Evolutionary conservation across 2,329 filamentous ascomycete species (phyloP).

Genomic region (Endocalyx cinctus): DNA sequence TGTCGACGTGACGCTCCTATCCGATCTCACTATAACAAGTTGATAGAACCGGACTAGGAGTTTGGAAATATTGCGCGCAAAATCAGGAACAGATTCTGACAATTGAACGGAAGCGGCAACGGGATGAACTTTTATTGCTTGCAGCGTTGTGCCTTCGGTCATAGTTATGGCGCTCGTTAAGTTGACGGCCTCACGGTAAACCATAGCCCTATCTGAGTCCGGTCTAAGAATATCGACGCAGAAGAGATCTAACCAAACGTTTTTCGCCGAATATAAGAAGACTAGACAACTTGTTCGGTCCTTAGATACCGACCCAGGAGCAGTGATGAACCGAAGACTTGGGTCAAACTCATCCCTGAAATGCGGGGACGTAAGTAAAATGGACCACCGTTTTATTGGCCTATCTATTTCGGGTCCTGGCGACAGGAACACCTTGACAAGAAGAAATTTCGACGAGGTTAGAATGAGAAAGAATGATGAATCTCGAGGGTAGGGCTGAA

Average conservation of each 20-base stretch:
- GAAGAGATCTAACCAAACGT: slow-evolving; percentile 22
- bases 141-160: slow-evolving; percentile 7
- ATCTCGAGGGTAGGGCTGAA: slow-evolving; percentile 20
- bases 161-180: slow-evolving; percentile 7
- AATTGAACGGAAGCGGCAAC: slow-evolving; percentile 18
- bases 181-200: slow-evolving; percentile 17
- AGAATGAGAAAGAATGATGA: slow-evolving; percentile 25
- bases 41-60: slow-evolving; percentile 42
- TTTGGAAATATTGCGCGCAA: slow-evolving; percentile 23
- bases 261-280: slow-evolving; percentile 20
- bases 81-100: slow-evolving; percentile 4
- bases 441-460: slow-evolving; percentile 24
- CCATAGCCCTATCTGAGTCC: slow-evolving; percentile 15
- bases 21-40: slow-evolving; percentile 35
- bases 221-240: slow-evolving; percentile 15
- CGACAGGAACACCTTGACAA: slow-evolving; percentile 17
- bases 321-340: slow-evolving; percentile 35
- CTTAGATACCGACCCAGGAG: slow-evolving; percentile 16
- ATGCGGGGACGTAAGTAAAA: slow-evolving; percentile 42
- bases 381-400: slow-evolving; percentile 15
- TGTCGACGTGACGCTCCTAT: slow-evolving; percentile 40
- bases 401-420: slow-evolving; percentile 15
- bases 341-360: slow-evolving; percentile 33
- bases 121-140: slow-evolving; percentile 17
- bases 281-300: slow-evolving; percentile 15